A percentile compares a stretch with the other conserved stretches of the same genome.
phyloP scores from a whole-genome alignment of 169 alveolate species.

The Plasmodium berghei region DNA sequence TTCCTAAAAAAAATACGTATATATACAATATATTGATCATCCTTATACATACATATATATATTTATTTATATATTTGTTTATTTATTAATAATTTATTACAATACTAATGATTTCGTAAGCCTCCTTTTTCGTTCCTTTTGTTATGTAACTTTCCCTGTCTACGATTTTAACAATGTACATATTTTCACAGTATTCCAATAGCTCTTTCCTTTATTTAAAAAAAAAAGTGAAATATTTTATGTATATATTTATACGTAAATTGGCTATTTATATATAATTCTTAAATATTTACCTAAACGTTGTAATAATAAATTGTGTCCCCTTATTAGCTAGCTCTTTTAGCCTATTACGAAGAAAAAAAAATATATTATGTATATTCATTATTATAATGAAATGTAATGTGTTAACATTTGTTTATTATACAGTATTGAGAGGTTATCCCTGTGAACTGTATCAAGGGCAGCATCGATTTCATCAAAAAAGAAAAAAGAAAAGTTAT shows the following conservation, averaged over 20 bases:
- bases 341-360: constrained; percentile 26
- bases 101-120: constrained; percentile 69
- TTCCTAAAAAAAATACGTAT: constrained; percentile 26
- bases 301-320: constrained; percentile 74
- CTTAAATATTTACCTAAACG: constrained; percentile 48
- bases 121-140: constrained; percentile 70
- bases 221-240: background rate
- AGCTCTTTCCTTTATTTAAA: constrained; percentile 59
- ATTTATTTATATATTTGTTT: background rate
- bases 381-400: background rate
- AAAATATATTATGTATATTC: constrained; percentile 1
- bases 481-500: constrained; percentile 75
- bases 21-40: background rate
- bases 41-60: background rate
- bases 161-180: constrained; percentile 64
- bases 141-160: constrained; percentile 68
- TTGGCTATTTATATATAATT: background rate
- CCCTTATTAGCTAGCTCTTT: constrained; percentile 64
- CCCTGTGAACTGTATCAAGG: constrained; percentile 69
- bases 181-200: constrained; percentile 69
- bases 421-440: constrained; percentile 64
- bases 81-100: constrained; percentile 9
- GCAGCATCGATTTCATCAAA: constrained; percentile 77
- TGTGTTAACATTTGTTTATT: background rate
- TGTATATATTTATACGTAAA: background rate